These are phyloP conservation scores for Ensete glaucum DNA, from an alignment of 176 grass and related monocot species.

Conservation along the genomic window DNA sequence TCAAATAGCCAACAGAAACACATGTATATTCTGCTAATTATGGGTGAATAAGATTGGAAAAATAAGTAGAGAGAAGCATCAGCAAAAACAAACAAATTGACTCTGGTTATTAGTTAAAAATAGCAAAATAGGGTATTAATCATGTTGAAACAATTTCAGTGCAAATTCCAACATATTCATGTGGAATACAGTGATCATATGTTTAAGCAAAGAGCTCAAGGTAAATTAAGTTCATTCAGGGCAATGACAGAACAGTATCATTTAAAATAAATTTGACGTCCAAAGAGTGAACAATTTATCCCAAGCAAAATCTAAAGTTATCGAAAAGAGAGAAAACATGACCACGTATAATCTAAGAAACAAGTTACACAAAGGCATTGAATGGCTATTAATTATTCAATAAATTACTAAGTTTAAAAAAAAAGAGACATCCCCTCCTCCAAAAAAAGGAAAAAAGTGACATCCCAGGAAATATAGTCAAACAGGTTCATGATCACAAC, in stretches of 20 bases:
- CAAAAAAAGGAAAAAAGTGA: not conserved
- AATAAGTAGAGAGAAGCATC: not conserved
- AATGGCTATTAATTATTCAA: not conserved
- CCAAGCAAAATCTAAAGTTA: not conserved
- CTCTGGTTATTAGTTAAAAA: too few relatives aligned
- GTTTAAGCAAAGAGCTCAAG: not conserved
- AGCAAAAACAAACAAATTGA: too few relatives aligned
- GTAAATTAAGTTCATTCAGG: not conserved
- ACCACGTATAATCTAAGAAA: not conserved
- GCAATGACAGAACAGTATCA: too few relatives aligned
- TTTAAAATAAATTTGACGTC: too few relatives aligned
- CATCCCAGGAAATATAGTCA: not conserved
- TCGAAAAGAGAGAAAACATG: not conserved
- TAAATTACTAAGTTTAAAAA: not conserved
- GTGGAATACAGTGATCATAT: not conserved
- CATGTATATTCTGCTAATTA: not conserved
- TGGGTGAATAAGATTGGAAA: not conserved
- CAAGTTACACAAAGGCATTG: not conserved
- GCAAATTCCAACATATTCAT: not conserved
- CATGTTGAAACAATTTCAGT: too few relatives aligned
- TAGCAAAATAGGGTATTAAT: too few relatives aligned
- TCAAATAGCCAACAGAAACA: constrained; percentile 1
- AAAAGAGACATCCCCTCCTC: not conserved
- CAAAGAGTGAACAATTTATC: too few relatives aligned
- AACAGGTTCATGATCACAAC: not conserved